Percentiles rank a stretch among this genome's conserved stretches.
These are phyloP conservation scores for Closterium sp. DNA, from an alignment of 139 green algal genomes.

Conservation along the genomic window DNA sequence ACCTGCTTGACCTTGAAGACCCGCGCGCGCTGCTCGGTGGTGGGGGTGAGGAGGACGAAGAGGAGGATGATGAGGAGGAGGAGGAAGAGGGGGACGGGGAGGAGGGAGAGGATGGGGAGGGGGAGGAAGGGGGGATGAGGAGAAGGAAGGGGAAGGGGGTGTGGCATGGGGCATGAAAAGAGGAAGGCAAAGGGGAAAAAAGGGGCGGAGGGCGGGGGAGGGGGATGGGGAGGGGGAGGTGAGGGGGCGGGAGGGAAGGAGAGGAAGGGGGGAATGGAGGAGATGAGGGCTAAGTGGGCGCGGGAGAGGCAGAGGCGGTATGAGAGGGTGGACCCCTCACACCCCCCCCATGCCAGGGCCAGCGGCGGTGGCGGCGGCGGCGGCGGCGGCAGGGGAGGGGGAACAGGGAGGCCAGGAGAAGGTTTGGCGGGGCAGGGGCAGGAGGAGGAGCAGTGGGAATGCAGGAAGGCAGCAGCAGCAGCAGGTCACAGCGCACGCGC, in stretches of 20 bases:
- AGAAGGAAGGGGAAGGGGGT: too few relatives aligned
- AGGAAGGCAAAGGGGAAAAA: background rate
- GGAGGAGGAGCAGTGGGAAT: background rate
- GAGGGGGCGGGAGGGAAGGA: background rate
- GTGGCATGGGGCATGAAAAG: too few relatives aligned
- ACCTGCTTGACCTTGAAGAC: background rate
- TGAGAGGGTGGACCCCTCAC: background rate
- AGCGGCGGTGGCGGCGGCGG: too few relatives aligned
- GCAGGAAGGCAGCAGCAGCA: too few relatives aligned
- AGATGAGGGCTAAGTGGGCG: background rate
- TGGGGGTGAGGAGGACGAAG: background rate
- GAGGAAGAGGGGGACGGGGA: background rate
- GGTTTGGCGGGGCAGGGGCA: background rate
- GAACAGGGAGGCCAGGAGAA: background rate
- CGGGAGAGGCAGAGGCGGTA: background rate
- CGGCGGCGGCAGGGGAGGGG: background rate
- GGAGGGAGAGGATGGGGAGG: background rate
- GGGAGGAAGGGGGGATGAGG: too few relatives aligned
- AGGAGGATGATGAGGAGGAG: background rate
- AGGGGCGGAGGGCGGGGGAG: too few relatives aligned
- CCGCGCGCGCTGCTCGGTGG: background rate
- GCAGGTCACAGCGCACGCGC: background rate
- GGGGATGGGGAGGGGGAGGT: too few relatives aligned
- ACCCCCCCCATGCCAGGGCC: too few relatives aligned
- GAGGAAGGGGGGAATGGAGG: background rate